Percentiles rank a stretch among this genome's conserved stretches.
Conservation (phyloP, 805 yeast species). For the Schizosaccharomyces osmophilus region DNA sequence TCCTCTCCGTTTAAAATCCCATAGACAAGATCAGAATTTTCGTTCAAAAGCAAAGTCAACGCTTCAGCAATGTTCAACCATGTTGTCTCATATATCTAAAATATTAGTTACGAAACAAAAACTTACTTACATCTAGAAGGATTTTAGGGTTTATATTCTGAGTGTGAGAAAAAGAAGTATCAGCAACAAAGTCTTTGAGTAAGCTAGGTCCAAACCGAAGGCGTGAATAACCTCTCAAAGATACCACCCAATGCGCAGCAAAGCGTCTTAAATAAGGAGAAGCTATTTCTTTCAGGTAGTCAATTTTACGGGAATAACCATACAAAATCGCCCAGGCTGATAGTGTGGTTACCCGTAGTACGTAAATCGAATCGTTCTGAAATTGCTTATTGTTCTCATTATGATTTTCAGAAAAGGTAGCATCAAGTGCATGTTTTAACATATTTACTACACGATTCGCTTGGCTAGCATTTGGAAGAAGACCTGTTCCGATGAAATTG, state of each 20-base stretch:
- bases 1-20: constrained; percentile 20
- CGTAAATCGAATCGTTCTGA: constrained; percentile 16
- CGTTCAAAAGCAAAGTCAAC: constrained; percentile 36
- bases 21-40: constrained; percentile 21
- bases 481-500: constrained; percentile 39
- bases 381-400: constrained; percentile 12
- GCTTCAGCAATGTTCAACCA: constrained; percentile 68
- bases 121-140: background rate
- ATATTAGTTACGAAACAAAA: constrained; percentile 2
- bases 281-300: constrained; percentile 17
- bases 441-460: constrained; percentile 36
- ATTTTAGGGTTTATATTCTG: background rate
- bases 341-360: constrained; percentile 16
- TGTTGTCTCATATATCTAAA: constrained; percentile 23
- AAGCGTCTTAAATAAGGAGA: constrained; percentile 32
- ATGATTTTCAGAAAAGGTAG: constrained; percentile 16
- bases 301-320: constrained; percentile 10
- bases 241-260: constrained; percentile 56
- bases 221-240: constrained; percentile 50
- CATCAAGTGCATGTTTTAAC: constrained; percentile 41
- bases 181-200: constrained; percentile 8
- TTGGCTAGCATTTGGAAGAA: constrained; percentile 23
- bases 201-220: constrained; percentile 25
- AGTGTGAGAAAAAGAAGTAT: background rate
- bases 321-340: constrained; percentile 21